phyloP scores from a whole-genome alignment of 1,284 basidiomycete species.

The Pseudozyma sp. region DNA sequence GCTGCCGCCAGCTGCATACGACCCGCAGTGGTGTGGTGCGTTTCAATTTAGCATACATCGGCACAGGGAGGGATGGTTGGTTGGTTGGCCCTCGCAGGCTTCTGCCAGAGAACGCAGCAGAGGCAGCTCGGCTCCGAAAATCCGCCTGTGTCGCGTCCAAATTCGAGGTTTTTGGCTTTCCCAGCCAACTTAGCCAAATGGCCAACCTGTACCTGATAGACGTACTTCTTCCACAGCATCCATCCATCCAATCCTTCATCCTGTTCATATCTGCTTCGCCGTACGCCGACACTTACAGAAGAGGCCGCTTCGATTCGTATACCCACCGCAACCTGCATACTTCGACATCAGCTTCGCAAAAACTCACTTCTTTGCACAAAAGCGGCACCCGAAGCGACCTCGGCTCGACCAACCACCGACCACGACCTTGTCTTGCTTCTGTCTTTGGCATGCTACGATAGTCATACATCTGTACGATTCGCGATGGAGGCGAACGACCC shows the following conservation, averaged over 20 bases:
- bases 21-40: not conserved
- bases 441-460: conserved; percentile 4
- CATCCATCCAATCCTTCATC: conserved; percentile 15
- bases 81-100: not conserved
- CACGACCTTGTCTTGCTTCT: no score
- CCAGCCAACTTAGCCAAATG: not conserved
- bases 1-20: not conserved
- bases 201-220: not conserved
- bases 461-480: not conserved
- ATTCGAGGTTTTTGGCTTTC: conserved; percentile 25
- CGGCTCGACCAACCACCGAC: not conserved
- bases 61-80: no score
- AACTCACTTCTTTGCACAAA: not conserved
- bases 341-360: not conserved
- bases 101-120: not conserved
- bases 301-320: conserved; percentile 1
- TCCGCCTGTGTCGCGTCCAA: conserved; percentile 18
- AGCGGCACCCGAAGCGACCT: not conserved
- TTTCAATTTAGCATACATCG: no score
- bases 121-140: conserved; percentile 25
- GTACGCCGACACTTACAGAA: not conserved
- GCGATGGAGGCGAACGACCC: conserved; percentile 15
- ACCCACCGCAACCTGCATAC: conserved; percentile 3
- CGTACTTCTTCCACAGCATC: conserved; percentile 4
- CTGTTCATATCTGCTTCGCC: not conserved